Base-by-base conservation (phyloP, 768 basidiomycete genomes). In the Termitomyces sp. region DNA sequence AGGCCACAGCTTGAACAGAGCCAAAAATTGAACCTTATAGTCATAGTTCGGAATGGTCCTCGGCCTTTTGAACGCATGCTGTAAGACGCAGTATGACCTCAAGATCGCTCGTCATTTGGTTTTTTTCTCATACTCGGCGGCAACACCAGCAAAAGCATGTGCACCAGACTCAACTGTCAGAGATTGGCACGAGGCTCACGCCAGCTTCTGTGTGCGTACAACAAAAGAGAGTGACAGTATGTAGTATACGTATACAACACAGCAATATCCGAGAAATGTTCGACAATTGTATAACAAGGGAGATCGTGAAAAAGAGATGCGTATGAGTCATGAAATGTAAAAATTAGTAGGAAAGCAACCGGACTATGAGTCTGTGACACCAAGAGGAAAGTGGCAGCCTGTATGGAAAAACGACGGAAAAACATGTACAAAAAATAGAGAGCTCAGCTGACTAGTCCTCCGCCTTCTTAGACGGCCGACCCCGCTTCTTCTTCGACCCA, bases 401-500 rank as follows among this genome's bases (percentile, higher is more conserved):
- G 61, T 66, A 70, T 63, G 62, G 66, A 66, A 61, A 59, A 62
- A 58, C 28, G 58, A 65, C 58, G 59, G 57, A 66, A 69, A 63
- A 66, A 63, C 67, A 64, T 50, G 48, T 51, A 62, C 58, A 64
- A 58, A 51, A 64, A 66, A 65, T 59, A 55, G 60, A 56, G 50
- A 54, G 61, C 49, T 58, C 65, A 61, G 54, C 45, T 54, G 48
- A 57, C 62, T 65, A 69, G 63, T 75, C 68, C 50, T 70, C 63
- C 57, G 72, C 58, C 68, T 82, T 81, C 78, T 83, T 83, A 74
- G 87, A 83, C 68, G 89, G 90, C 68, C 90, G 82, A 57, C 89
- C 89, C 64, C 90, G 80, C 77, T 87, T 91, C 82, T 82, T 89
- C 81, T 85, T 86, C 59, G 85, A 65, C 69, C 88, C 87, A 44